Evolutionary conservation across 495 filamentous ascomycete genomes (phyloP).

Genomic region (Penicillium verhagenii): DNA sequence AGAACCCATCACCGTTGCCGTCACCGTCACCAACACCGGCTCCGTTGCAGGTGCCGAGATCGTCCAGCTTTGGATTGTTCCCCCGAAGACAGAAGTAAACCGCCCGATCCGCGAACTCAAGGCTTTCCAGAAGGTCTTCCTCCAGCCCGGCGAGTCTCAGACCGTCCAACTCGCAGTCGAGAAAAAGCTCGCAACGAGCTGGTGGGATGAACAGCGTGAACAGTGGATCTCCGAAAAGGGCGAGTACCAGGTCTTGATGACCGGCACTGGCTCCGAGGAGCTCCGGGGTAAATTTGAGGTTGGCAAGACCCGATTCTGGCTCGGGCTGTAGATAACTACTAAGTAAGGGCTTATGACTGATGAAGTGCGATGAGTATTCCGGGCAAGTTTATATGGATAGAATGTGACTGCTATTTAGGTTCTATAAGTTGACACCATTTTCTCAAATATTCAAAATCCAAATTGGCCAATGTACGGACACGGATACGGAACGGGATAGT

Average conservation of each 20-base stretch:
- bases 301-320: slow-evolving; percentile 59
- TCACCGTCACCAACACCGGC: slow-evolving; percentile 71
- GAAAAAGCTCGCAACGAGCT: slow-evolving; percentile 74
- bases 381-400: not conserved
- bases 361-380: not conserved
- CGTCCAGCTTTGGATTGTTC: slow-evolving; percentile 72
- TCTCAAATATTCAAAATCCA: not conserved
- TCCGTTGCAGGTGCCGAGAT: slow-evolving; percentile 66
- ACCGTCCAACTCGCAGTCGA: slow-evolving; percentile 63
- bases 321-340: slow-evolving; percentile 31
- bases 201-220: slow-evolving; percentile 69
- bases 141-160: slow-evolving; percentile 68
- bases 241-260: slow-evolving; percentile 63
- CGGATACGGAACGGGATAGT: no score
- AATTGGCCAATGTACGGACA: not conserved
- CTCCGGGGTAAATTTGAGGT: slow-evolving; percentile 50
- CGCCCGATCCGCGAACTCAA: slow-evolving; percentile 76
- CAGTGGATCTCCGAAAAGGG: slow-evolving; percentile 82
- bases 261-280: slow-evolving; percentile 46
- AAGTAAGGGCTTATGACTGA: not conserved
- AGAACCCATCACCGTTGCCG: slow-evolving; percentile 56
- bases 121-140: slow-evolving; percentile 74
- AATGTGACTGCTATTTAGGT: not conserved
- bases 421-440: not conserved
- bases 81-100: slow-evolving; percentile 54